These are phyloP conservation scores for Spinellus fusiger DNA, from an alignment of 192 early-diverging fungal species.

Conservation along the genomic window DNA sequence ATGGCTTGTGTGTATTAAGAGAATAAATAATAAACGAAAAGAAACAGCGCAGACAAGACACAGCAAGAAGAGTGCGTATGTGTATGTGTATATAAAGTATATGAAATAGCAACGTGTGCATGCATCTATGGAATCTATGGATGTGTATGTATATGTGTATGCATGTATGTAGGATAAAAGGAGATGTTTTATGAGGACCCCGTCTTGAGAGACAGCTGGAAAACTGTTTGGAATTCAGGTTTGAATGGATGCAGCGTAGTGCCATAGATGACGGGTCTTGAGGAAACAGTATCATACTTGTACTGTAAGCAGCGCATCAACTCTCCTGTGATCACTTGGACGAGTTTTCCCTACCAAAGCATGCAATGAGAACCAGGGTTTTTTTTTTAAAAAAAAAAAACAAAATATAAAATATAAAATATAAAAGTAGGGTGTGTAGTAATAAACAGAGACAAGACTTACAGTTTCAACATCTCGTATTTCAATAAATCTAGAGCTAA, in stretches of 20 bases:
- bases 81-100: too few species aligned
- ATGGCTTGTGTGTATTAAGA: too few species aligned
- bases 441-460: conserved; percentile 18
- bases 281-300: conserved; percentile 16
- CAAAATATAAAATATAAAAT: not conserved
- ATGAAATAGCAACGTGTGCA: too few species aligned
- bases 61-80: too few species aligned
- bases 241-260: conserved; percentile 28
- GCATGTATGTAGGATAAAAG: too few species aligned
- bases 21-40: too few species aligned
- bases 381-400: conserved; percentile 1
- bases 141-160: too few species aligned
- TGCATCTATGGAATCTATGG: too few species aligned
- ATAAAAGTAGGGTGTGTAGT: not conserved
- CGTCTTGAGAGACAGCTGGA: too few species aligned
- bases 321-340: conserved; percentile 47
- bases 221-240: conserved; percentile 26
- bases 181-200: too few species aligned
- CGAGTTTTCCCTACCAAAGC: conserved; percentile 34
- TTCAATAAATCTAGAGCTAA: conserved; percentile 86
- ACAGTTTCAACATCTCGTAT: conserved; percentile 77
- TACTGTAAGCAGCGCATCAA: conserved; percentile 57
- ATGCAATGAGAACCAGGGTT: not conserved
- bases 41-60: too few species aligned
- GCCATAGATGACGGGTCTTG: conserved; percentile 25